Evolutionary conservation across 2,329 filamentous ascomycete genomes (phyloP), one percentile per base, ranked within the genome.

Genomic region (Dothiorella sarmentorum): DNA sequence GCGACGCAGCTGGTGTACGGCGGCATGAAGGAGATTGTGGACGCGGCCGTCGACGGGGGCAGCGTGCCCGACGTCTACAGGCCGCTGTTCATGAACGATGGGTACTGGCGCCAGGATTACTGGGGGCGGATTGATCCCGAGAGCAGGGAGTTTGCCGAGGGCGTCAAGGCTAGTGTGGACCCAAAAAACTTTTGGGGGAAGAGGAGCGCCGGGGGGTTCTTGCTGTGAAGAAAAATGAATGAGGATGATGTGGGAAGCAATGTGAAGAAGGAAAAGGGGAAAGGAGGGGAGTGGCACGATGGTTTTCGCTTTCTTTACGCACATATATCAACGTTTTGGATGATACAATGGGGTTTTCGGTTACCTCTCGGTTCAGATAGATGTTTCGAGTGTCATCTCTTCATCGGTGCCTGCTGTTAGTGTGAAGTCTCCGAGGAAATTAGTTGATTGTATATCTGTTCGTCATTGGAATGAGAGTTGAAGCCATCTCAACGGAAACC

Each of bases 41-140:
- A 69, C 17, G 64, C 68, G 29, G 74, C 68, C 55, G 70, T 72
- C 37, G 60, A 69, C 6, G 58, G 69, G 9, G 73, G 71, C 10
- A 64, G 68, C 4, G 64, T 77, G 17, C 71, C 75, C 0, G 68
- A 75, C 26, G 73, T 71, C 5, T 75, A 78, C 59, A 64, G 73
- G 13, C 76, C 76, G 7, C 64, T 79, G 4, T 80, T 80, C 63
- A 76, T 78, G 72, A 79, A 78, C 57, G 76, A 79, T 45, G 71
- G 69, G 9, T 74, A 78, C 64, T 72, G 68, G 57, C 64, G 70
- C 29, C 75, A 80, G 67, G 74, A 78, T 55, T 79, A 75, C 64
- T 78, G 73, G 69, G 71, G 70, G 6, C 69, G 73, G 6, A 68
- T 77, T 43, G 61, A 67, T 13, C 70, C 69, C 10, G 61, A 45